These are phyloP conservation scores for Senna siamea DNA, from an alignment of 306 rosid genomes.

Conservation along the genomic window DNA sequence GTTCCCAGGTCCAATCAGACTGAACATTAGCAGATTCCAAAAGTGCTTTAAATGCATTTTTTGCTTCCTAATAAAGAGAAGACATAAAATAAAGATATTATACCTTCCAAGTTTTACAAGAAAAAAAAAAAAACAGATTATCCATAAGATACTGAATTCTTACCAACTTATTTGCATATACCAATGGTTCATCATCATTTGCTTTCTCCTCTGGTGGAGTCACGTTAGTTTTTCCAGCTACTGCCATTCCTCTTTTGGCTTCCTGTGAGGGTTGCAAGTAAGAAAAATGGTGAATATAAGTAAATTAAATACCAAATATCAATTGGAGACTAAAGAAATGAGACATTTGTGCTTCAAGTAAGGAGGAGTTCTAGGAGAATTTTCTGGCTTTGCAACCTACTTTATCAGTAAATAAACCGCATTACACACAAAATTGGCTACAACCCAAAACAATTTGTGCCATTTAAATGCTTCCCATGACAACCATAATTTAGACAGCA, in stretches of 20 bases:
- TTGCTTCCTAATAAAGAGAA: conserved; percentile 75
- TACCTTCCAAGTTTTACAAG: conserved; percentile 23
- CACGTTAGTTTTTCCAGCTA: conserved; percentile 68
- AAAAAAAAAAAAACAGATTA: conserved; percentile 10
- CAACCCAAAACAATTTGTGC: not conserved
- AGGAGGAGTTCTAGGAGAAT: not conserved
- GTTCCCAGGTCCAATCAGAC: conserved; percentile 99
- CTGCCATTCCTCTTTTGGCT: conserved; percentile 69
- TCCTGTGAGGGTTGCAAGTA: conserved; percentile 60
- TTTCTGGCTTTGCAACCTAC: conserved; percentile 6
- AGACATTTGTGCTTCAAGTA: not conserved
- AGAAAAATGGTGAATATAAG: conserved; percentile 25
- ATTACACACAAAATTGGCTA: not conserved
- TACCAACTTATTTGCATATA: conserved; percentile 93
- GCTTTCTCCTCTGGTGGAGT: conserved; percentile 73
- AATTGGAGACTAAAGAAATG: conserved; percentile 24
- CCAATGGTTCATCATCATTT: conserved; percentile 73
- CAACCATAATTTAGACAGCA: conserved; percentile 8
- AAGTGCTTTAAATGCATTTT: conserved; percentile 89
- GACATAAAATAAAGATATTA: not conserved
- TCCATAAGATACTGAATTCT: conserved; percentile 34
- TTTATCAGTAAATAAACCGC: conserved; percentile 10
- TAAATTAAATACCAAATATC: conserved; percentile 20
- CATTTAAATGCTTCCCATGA: not conserved
- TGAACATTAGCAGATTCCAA: conserved; percentile 89